Percentiles rank a stretch among this genome's conserved stretches.
Evolutionary conservation across 108 stramenopile species (phyloP).

Genomic region (Nannochloropsis oceanica): DNA sequence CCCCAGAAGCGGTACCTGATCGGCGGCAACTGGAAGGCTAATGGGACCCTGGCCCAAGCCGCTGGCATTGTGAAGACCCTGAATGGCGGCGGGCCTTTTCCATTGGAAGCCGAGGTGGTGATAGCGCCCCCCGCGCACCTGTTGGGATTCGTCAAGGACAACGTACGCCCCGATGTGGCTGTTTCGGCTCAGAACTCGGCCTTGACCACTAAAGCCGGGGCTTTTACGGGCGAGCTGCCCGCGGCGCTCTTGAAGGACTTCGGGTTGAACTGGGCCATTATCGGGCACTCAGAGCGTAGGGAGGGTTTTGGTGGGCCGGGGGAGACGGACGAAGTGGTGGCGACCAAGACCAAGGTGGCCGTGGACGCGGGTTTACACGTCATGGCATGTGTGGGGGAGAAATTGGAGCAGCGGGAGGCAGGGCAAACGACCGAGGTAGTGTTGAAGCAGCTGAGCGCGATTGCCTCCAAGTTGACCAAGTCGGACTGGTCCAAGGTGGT

Average conservation of each 20-base stretch:
- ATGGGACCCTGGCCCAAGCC: slow-evolving; percentile 39
- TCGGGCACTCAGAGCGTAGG: slow-evolving; percentile 95
- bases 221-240: slow-evolving; percentile 89
- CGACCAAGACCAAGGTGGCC: slow-evolving; percentile 85
- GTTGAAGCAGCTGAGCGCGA: slow-evolving; percentile 40
- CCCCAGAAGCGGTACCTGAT: slow-evolving; percentile 55
- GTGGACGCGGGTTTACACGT: slow-evolving; percentile 86
- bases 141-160: neutral
- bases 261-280: slow-evolving; percentile 88
- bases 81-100: slow-evolving; percentile 40
- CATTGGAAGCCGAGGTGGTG: slow-evolving; percentile 39
- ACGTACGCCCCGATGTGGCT: neutral
- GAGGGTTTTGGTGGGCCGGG: slow-evolving; percentile 69
- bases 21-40: slow-evolving; percentile 99
- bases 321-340: slow-evolving; percentile 75
- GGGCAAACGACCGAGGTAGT: slow-evolving; percentile 74
- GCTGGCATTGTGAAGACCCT: slow-evolving; percentile 17
- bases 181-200: slow-evolving; percentile 21
- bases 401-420: slow-evolving; percentile 88
- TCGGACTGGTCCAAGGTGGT: slow-evolving; percentile 76
- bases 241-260: slow-evolving; percentile 78
- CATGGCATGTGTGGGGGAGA: slow-evolving; percentile 96
- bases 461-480: slow-evolving; percentile 33
- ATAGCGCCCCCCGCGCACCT: slow-evolving; percentile 41
- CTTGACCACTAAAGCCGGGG: slow-evolving; percentile 44